These are phyloP conservation scores for Biscogniauxia sp. DNA, from an alignment of 2,329 filamentous ascomycete species.

Conservation along the genomic window DNA sequence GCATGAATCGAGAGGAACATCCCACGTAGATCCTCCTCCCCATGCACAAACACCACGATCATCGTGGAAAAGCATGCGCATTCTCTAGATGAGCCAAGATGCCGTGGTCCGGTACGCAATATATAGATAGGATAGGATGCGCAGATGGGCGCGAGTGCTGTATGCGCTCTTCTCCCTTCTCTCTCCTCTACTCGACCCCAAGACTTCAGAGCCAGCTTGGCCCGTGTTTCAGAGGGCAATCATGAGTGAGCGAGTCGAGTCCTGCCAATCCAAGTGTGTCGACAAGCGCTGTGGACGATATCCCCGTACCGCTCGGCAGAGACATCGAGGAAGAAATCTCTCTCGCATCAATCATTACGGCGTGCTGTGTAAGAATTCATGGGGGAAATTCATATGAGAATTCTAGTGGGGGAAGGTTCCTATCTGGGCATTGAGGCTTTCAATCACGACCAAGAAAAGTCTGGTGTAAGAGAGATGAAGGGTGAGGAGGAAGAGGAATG, in stretches of 20 bases:
- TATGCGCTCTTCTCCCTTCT: background rate
- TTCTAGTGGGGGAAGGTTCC: too few relatives aligned
- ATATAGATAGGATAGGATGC: background rate
- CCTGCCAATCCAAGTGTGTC: background rate
- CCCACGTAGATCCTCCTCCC: background rate
- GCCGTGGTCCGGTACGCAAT: background rate
- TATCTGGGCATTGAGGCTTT: too few relatives aligned
- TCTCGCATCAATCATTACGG: background rate
- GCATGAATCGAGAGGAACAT: background rate
- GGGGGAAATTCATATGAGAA: background rate
- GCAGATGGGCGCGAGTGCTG: background rate
- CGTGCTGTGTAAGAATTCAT: background rate
- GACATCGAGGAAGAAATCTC: background rate
- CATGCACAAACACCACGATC: background rate
- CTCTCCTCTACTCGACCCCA: background rate
- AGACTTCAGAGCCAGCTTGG: constrained; percentile 2
- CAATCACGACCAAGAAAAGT: too few relatives aligned
- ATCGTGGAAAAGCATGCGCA: background rate
- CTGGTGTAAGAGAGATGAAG: too few relatives aligned
- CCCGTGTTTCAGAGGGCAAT: constrained; percentile 1
- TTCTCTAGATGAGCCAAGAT: background rate
- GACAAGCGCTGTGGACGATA: background rate
- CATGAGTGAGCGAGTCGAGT: background rate
- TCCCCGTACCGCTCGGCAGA: background rate
- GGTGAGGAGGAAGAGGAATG: too few relatives aligned